These are phyloP conservation scores for Oryza punctata DNA, from an alignment of 176 grass and related monocot species.

Conservation along the genomic window DNA sequence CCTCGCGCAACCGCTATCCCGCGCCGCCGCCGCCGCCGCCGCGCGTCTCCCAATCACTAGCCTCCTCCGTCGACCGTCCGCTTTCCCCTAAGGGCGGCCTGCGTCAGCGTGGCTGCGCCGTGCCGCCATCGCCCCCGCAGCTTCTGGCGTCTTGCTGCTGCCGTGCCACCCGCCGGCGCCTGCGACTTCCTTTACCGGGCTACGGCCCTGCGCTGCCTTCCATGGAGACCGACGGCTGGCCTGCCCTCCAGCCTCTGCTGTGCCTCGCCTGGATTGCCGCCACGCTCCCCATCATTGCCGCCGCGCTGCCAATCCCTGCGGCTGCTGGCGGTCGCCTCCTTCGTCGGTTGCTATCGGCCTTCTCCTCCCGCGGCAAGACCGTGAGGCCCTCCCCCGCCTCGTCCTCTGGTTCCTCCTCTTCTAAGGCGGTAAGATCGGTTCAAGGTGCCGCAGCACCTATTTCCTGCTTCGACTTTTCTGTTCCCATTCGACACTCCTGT, in stretches of 20 bases:
- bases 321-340: constrained; percentile 39
- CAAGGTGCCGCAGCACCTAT: background rate
- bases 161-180: no score
- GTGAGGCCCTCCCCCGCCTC: constrained; percentile 33
- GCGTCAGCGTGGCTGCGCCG: no score
- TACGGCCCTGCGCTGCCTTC: background rate
- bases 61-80: no score
- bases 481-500: background rate
- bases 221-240: constrained; percentile 40
- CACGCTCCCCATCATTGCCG: constrained; percentile 48
- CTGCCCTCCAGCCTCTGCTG: constrained; percentile 38
- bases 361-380: constrained; percentile 57
- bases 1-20: no score
- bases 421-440: constrained; percentile 45
- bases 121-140: no score
- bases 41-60: no score
- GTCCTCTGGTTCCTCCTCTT: constrained; percentile 6
- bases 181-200: no score
- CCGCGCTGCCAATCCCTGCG: constrained; percentile 49
- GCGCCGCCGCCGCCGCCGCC: no score
- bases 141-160: no score
- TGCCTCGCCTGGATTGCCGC: constrained; percentile 54
- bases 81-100: no score
- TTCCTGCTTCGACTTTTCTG: background rate
- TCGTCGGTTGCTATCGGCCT: constrained; percentile 39